Percentiles rank a stretch among this genome's conserved stretches.
phyloP scores from a whole-genome alignment of 352 stramenopile species.

The Elongisporangium senticosum region DNA sequence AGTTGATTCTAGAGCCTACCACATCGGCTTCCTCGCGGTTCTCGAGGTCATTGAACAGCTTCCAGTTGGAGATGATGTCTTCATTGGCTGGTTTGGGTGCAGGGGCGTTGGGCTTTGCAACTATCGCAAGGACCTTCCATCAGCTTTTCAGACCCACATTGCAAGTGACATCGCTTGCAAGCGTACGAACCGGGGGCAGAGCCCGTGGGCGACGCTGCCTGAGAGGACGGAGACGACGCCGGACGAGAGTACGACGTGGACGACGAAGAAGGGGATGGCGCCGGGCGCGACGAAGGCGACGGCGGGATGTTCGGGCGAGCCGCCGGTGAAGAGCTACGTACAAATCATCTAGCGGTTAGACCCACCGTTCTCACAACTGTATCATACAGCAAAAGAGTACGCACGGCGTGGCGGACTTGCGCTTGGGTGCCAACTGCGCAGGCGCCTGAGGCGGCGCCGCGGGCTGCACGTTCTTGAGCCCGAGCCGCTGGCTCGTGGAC shows the following conservation, averaged over 20 bases:
- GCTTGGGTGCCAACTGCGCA: slow-evolving; percentile 18
- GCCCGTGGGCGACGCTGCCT: not conserved
- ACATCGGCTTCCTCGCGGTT: slow-evolving; percentile 81
- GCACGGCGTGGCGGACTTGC: not conserved
- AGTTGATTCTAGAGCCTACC: slow-evolving; percentile 23
- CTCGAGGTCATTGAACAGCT: slow-evolving; percentile 85
- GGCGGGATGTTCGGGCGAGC: not conserved
- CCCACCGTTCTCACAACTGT: no score
- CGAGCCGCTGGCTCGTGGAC: slow-evolving; percentile 9
- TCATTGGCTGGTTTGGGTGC: slow-evolving; percentile 20
- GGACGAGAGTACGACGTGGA: slow-evolving; percentile 12
- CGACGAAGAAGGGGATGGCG: slow-evolving; percentile 19
- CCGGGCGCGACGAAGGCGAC: slow-evolving; percentile 7
- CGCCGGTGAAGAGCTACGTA: not conserved
- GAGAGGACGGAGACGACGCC: not conserved
- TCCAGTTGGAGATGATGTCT: slow-evolving; percentile 76
- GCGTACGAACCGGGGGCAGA: not conserved
- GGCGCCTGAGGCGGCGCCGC: not conserved
- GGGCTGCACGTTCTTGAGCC: not conserved
- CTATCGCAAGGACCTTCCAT: not conserved
- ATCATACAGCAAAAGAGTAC: not conserved
- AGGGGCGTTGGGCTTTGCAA: not conserved
- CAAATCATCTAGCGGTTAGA: not conserved
- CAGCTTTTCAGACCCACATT: not conserved
- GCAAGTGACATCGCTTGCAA: not conserved